Conservation (phyloP, 2,329 filamentous ascomycete species). For the Colletotrichum sp. region DNA sequence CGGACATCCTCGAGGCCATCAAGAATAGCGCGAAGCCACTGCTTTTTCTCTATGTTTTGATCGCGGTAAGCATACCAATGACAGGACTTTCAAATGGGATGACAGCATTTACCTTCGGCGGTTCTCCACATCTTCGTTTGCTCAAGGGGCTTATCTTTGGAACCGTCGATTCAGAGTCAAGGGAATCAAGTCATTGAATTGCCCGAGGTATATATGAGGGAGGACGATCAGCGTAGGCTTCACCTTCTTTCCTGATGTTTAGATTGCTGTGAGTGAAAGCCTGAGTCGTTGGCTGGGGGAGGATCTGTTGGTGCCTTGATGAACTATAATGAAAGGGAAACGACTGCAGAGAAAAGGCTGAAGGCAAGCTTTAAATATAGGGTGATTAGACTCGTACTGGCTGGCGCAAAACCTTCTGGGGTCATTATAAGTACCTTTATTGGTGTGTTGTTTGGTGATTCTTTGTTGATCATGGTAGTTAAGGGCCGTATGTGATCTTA, state of each 20-base stretch:
- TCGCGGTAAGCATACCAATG: background rate
- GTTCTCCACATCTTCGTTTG: background rate
- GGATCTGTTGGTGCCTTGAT: too few relatives aligned
- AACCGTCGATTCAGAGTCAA: background rate
- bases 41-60: background rate
- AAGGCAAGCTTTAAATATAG: too few relatives aligned
- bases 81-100: background rate
- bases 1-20: background rate
- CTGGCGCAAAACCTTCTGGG: too few relatives aligned
- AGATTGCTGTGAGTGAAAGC: background rate
- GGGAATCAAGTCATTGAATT: background rate
- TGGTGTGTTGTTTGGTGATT: too few relatives aligned
- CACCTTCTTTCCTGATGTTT: background rate
- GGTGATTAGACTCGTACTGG: too few relatives aligned
- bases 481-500: fast-evolving
- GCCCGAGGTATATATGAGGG: too few relatives aligned
- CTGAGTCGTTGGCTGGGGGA: too few relatives aligned
- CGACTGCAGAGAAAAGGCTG: too few relatives aligned
- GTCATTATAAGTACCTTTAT: too few relatives aligned
- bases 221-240: background rate
- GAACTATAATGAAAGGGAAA: too few relatives aligned
- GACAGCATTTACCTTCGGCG: background rate
- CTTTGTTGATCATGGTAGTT: too few relatives aligned
- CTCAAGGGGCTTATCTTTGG: background rate
- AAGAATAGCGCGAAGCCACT: background rate